Percentiles rank a stretch among this genome's conserved stretches.
Evolutionary conservation across 2,329 filamentous ascomycete species (phyloP).

Genomic region (Neopestalotiopsis sp.): DNA sequence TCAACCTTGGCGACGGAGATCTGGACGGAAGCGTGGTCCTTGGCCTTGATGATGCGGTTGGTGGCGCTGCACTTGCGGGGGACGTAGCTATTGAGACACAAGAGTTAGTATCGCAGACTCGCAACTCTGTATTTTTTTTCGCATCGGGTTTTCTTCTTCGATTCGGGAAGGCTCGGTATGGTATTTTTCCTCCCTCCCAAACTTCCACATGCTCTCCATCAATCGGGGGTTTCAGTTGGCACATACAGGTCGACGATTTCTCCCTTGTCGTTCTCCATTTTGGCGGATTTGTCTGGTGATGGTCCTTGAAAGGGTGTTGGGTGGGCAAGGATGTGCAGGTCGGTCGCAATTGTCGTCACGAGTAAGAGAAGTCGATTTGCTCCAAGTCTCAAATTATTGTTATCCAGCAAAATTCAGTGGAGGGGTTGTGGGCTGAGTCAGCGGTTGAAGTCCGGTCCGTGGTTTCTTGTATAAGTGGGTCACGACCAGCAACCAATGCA

Average conservation of each 20-base stretch:
- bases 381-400: slow-evolving; percentile 5
- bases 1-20: slow-evolving; percentile 98
- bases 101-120: slow-evolving; percentile 3
- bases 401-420: slow-evolving; percentile 13
- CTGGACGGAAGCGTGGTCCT: slow-evolving; percentile 99
- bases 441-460: slow-evolving; percentile 16
- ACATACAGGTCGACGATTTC: slow-evolving; percentile 98
- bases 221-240: slow-evolving; percentile 20
- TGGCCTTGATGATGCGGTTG: slow-evolving; percentile 97
- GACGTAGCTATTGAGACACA: slow-evolving; percentile 73
- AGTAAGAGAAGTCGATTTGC: background rate
- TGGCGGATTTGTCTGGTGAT: slow-evolving; percentile 49
- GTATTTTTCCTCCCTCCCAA: background rate
- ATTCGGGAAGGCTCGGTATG: background rate
- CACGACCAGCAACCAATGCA: too few species aligned
- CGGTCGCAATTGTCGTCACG: slow-evolving; percentile 10
- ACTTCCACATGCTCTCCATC: slow-evolving; percentile 18
- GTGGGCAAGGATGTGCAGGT: slow-evolving; percentile 15
- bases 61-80: slow-evolving; percentile 98
- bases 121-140: background rate
- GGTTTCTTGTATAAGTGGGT: background rate
- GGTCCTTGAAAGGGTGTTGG: slow-evolving; percentile 35
- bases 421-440: slow-evolving; percentile 18
- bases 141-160: background rate
- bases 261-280: slow-evolving; percentile 99